phyloP scores from a whole-genome alignment of 2,329 filamentous ascomycete species.

The Sarocladium strictum region DNA sequence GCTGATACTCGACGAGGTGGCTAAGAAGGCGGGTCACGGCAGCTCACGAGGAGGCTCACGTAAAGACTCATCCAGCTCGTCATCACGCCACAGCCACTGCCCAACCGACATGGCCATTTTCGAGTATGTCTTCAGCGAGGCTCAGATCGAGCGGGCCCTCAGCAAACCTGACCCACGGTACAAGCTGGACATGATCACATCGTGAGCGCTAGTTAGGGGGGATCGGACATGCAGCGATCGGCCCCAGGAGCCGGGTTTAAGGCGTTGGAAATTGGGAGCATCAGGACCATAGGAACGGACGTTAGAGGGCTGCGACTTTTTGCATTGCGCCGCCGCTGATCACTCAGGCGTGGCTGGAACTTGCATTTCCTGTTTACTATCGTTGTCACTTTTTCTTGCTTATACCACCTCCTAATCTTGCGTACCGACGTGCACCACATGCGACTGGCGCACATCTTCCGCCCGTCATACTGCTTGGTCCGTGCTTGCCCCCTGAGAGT shows the following conservation, averaged over 20 bases:
- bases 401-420: neutral
- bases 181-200: slow-evolving; percentile 46
- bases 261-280: neutral
- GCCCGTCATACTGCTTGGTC: neutral
- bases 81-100: slow-evolving; percentile 21
- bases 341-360: neutral
- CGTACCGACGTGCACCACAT: neutral
- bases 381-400: neutral
- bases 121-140: slow-evolving; percentile 41
- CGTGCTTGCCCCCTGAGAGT: neutral
- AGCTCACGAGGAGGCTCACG: slow-evolving; percentile 29
- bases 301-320: neutral
- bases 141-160: slow-evolving; percentile 44
- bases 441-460: neutral
- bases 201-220: slow-evolving; percentile 15
- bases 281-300: neutral
- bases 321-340: neutral
- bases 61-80: slow-evolving; percentile 20
- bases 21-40: slow-evolving; percentile 37
- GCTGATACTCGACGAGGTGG: slow-evolving; percentile 48
- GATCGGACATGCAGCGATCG: neutral
- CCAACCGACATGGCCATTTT: slow-evolving; percentile 48
- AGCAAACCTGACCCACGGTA: slow-evolving; percentile 49
- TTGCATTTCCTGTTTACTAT: neutral
- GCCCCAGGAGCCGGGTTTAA: neutral